Percentiles rank a stretch among this genome's conserved stretches.
These are phyloP conservation scores for Alliaria petiolata DNA, from an alignment of 345 rosid species.

Conservation along the genomic window DNA sequence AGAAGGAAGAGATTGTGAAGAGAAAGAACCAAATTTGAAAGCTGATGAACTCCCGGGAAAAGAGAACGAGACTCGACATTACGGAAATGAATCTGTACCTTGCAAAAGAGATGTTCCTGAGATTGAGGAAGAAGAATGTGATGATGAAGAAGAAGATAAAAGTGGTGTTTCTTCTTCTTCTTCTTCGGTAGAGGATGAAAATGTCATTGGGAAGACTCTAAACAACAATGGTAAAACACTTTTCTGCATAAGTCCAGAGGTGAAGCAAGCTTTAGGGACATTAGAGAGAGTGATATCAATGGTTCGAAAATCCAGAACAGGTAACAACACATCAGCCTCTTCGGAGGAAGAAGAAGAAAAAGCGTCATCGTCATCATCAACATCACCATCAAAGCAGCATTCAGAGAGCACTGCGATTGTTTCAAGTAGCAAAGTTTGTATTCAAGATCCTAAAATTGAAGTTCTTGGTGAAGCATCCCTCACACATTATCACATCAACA, in stretches of 20 bases:
- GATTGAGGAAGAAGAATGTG: slow-evolving; percentile 61
- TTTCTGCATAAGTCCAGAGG: slow-evolving; percentile 52
- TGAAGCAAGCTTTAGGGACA: slow-evolving; percentile 68
- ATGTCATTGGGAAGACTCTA: slow-evolving; percentile 2
- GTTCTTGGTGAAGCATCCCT: slow-evolving; percentile 34
- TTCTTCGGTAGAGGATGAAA: slow-evolving; percentile 12
- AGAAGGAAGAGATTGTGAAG: not conserved
- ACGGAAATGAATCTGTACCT: slow-evolving; percentile 9
- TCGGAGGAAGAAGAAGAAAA: slow-evolving; percentile 37
- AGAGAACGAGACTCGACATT: slow-evolving; percentile 14
- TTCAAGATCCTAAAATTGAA: slow-evolving; percentile 30
- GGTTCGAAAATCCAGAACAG: slow-evolving; percentile 41
- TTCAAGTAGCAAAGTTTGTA: slow-evolving; percentile 28
- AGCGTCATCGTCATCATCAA: not conserved
- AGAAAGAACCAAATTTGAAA: not conserved
- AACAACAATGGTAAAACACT: slow-evolving; percentile 32
- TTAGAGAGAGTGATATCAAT: slow-evolving; percentile 64
- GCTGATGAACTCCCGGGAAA: slow-evolving; percentile 1
- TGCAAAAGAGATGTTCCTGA: slow-evolving; percentile 41
- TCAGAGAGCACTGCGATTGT: slow-evolving; percentile 15
- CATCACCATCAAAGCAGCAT: slow-evolving; percentile 12
- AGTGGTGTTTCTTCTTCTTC: not conserved
- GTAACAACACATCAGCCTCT: slow-evolving; percentile 27
- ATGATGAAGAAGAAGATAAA: not conserved
- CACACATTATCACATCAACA: slow-evolving; percentile 14